Evolutionary conservation across 2,329 filamentous ascomycete genomes (phyloP).

Genomic region (Coniochaeta prunicola): DNA sequence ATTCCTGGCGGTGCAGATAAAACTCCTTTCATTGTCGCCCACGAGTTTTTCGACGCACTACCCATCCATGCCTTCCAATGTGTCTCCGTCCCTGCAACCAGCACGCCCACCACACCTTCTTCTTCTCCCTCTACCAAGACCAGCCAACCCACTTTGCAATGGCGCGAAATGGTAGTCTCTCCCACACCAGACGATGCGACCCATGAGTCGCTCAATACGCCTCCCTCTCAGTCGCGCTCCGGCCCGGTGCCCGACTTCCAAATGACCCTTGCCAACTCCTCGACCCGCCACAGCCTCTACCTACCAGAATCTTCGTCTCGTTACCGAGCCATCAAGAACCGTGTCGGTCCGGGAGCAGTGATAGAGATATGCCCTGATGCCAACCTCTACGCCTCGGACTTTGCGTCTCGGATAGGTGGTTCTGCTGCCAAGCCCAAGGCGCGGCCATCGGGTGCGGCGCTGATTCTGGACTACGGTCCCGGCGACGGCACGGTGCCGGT

Average conservation of each 20-base stretch:
- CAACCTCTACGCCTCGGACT: slow-evolving; percentile 69
- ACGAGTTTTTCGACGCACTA: slow-evolving; percentile 97
- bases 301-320: slow-evolving; percentile 76
- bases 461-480: slow-evolving; percentile 95
- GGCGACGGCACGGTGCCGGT: slow-evolving; percentile 63
- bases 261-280: slow-evolving; percentile 65
- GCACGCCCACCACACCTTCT: slow-evolving; percentile 27
- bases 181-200: slow-evolving; percentile 51
- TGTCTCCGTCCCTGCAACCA: slow-evolving; percentile 33
- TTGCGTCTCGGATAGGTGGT: slow-evolving; percentile 79
- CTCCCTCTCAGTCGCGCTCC: slow-evolving; percentile 41
- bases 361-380: slow-evolving; percentile 91
- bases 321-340: slow-evolving; percentile 66
- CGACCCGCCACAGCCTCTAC: slow-evolving; percentile 77
- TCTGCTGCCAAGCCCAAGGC: slow-evolving; percentile 45
- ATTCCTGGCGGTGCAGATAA: slow-evolving; percentile 63
- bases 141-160: slow-evolving; percentile 44
- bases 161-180: slow-evolving; percentile 77
- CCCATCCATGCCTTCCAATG: slow-evolving; percentile 94
- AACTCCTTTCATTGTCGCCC: slow-evolving; percentile 88
- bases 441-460: slow-evolving; percentile 69
- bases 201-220: slow-evolving; percentile 45
- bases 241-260: slow-evolving; percentile 74
- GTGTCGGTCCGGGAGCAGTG: slow-evolving; percentile 59
- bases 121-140: slow-evolving; percentile 29